These are phyloP conservation scores for Backusella tuberculispora DNA, from an alignment of 192 early-diverging fungal species.

Conservation along the genomic window DNA sequence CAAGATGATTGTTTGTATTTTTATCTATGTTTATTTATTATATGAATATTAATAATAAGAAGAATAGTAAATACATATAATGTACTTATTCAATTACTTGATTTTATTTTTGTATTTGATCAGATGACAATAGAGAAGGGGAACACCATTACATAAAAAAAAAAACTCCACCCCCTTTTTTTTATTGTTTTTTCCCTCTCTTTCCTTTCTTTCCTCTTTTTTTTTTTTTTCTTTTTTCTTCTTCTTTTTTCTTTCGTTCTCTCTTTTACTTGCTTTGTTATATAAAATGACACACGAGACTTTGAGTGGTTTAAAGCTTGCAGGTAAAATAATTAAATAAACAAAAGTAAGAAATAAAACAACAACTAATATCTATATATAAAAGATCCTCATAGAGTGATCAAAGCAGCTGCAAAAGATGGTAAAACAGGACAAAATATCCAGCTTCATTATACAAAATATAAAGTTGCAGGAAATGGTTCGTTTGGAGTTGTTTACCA, in stretches of 20 bases:
- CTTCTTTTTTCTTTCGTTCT: background rate
- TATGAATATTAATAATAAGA: background rate
- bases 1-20: no score
- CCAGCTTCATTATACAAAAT: slow-evolving; percentile 89
- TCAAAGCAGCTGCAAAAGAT: slow-evolving; percentile 81
- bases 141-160: background rate
- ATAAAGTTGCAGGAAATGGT: slow-evolving; percentile 95
- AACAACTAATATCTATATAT: background rate
- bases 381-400: slow-evolving; percentile 40
- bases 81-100: background rate
- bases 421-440: slow-evolving; percentile 84
- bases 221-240: background rate
- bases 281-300: background rate
- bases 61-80: background rate
- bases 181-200: background rate
- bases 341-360: background rate
- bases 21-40: background rate
- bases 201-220: background rate
- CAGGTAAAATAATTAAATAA: background rate
- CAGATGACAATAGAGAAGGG: slow-evolving; percentile 3
- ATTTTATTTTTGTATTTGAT: background rate
- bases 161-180: background rate
- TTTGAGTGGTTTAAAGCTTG: slow-evolving; percentile 10
- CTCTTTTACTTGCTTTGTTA: no score
- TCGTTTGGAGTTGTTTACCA: slow-evolving; percentile 98